A percentile compares a stretch with the other conserved stretches of the same genome.
phyloP scores from a whole-genome alignment of 2,329 filamentous ascomycete species.

The Blumeria hordei region DNA sequence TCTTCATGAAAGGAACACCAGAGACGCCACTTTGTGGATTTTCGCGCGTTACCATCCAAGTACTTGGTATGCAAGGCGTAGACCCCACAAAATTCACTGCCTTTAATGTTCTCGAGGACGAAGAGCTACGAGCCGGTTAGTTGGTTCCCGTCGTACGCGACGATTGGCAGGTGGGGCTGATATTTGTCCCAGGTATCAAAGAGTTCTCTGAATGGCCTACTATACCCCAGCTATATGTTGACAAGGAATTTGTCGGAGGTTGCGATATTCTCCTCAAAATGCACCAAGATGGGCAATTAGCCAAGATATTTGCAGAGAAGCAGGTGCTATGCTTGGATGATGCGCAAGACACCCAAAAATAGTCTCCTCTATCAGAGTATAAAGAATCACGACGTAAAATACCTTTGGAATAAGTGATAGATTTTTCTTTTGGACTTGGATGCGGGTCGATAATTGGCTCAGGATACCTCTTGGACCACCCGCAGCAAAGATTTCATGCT shows the following conservation, averaged over 20 bases:
- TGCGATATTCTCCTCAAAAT: slow-evolving; percentile 92
- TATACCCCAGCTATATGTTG: slow-evolving; percentile 86
- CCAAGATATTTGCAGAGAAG: slow-evolving; percentile 81
- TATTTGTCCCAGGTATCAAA: slow-evolving; percentile 52
- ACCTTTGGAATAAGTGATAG: too few relatives aligned
- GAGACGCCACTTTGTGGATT: slow-evolving; percentile 93
- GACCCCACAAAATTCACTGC: slow-evolving; percentile 93
- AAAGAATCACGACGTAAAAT: too few relatives aligned
- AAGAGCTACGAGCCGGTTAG: slow-evolving; percentile 59
- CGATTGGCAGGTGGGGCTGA: neutral
- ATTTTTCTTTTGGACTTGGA: too few relatives aligned
- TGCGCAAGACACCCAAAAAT: too few relatives aligned
- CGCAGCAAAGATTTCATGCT: too few relatives aligned
- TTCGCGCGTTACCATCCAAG: slow-evolving; percentile 83
- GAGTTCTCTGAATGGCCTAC: slow-evolving; percentile 99
- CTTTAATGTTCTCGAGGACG: slow-evolving; percentile 88
- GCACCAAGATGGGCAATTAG: slow-evolving; percentile 87
- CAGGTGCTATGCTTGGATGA: slow-evolving; percentile 32
- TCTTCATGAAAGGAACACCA: slow-evolving; percentile 99
- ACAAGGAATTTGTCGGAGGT: slow-evolving; percentile 92
- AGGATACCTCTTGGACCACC: too few relatives aligned
- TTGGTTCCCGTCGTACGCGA: slow-evolving; percentile 2
- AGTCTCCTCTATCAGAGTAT: too few relatives aligned
- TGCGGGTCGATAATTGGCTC: too few relatives aligned
- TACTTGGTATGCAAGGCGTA: slow-evolving; percentile 81